Evolutionary conservation across 345 rosid species (phyloP).

Genomic region (Citrus inodora): DNA sequence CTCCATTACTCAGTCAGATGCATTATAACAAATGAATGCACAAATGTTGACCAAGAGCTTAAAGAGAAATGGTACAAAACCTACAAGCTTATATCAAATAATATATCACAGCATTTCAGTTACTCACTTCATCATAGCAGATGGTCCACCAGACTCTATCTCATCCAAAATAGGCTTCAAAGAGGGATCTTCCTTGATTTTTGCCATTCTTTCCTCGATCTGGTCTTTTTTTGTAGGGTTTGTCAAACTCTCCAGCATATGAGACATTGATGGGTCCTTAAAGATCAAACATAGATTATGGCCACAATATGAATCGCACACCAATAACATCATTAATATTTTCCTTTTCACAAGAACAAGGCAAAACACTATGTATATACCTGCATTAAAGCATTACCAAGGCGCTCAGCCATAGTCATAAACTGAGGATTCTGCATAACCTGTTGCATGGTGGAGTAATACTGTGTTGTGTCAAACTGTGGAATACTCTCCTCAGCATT

Average conservation of each 20-base stretch:
- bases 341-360: background rate
- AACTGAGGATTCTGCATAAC: conserved; percentile 98
- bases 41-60: background rate
- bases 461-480: conserved; percentile 71
- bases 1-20: conserved; percentile 1
- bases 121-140: conserved; percentile 92
- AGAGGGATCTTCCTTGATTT: conserved; percentile 80
- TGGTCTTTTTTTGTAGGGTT: conserved; percentile 81
- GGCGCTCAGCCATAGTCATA: conserved; percentile 93
- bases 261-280: conserved; percentile 96
- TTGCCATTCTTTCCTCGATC: conserved; percentile 83
- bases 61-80: background rate
- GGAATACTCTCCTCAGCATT: conserved; percentile 52
- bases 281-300: conserved; percentile 10
- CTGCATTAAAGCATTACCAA: conserved; percentile 89
- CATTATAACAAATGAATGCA: conserved; percentile 1
- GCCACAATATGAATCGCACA: background rate
- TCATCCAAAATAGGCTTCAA: conserved; percentile 87
- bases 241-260: conserved; percentile 78
- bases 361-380: conserved; percentile 22
- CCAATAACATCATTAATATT: background rate
- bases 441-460: conserved; percentile 82
- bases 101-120: conserved; percentile 9
- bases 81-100: background rate
- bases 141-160: conserved; percentile 87